Evolutionary conservation across 164 flowering plant genomes (phyloP), one percentile per base, ranked within the genome.

Genomic region (Saururus chinensis): DNA sequence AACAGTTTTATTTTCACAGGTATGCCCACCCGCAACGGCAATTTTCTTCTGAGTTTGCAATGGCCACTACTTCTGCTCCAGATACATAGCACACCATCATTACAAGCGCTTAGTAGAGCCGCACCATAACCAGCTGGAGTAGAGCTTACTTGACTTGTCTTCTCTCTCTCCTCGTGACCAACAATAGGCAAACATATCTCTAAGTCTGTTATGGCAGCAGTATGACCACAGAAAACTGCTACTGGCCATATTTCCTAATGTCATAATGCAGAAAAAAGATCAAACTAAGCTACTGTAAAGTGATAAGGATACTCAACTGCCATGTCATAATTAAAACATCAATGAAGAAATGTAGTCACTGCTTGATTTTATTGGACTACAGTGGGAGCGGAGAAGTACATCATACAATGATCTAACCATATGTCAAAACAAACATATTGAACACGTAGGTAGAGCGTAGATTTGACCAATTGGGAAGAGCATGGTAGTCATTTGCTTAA

Each of bases 1-100:
- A 91, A 69, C 19, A 86, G 62, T 53, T 71, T 69, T 56, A 91
- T 53, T 30, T 75, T 62, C 8, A 75, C 78, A 16, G 99, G 99
- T 64, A 75, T 83, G 12, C 99, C 99, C 4, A 74, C 82, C 96
- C 93, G 91, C 40, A 95, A 85, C 0, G 96, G 95, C 69, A 95
- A 49, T 72, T 81, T 91, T 72, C 96, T 80, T 67, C 97, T 82
- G 16, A 88, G 80, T 63, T 84, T 73, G 64, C 99, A 95, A 69
- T 87, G 92, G 14, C 97, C 96, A 70, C 88, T 89, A 41, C 72
- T 76, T 74, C 96, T 83, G 76, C 93, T 91, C 99, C 99, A 95
- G 8, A 89, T 73, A 64, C 99, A 95, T 75, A 95, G 65, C 54
- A 91, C 84, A 61, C 97, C 96, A 79, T 95, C 99, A 59, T 77